phyloP scores from a whole-genome alignment of 768 basidiomycete species.

The Xanthoconium purpureum region DNA sequence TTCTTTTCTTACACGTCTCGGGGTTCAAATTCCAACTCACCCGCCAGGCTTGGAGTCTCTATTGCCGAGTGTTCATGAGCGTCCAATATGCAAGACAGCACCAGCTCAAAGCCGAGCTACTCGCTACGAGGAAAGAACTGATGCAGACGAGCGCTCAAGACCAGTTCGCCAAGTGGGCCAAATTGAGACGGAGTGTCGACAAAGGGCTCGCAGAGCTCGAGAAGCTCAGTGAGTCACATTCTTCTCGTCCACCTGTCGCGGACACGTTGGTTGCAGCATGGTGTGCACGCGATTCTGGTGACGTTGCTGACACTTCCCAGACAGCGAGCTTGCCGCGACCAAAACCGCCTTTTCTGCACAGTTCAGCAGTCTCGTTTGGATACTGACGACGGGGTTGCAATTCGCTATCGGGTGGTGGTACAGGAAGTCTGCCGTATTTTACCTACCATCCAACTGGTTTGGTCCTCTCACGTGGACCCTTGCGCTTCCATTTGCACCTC shows the following conservation, averaged over 20 bases:
- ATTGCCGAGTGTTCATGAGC: constrained; percentile 63
- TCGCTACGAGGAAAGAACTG: constrained; percentile 80
- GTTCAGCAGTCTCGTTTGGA: constrained; percentile 75
- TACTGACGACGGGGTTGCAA: constrained; percentile 83
- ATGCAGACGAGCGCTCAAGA: constrained; percentile 91
- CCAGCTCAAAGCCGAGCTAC: constrained; percentile 74
- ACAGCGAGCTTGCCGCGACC: constrained; percentile 58
- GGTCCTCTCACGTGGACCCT: constrained; percentile 87
- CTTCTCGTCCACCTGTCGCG: not conserved
- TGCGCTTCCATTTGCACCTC: constrained; percentile 86
- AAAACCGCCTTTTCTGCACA: constrained; percentile 62
- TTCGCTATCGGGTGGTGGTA: constrained; percentile 90
- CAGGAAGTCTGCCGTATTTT: constrained; percentile 87
- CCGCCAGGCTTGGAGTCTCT: constrained; percentile 67
- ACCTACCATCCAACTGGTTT: constrained; percentile 86
- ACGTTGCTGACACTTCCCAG: constrained; percentile 38
- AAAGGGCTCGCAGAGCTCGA: constrained; percentile 90
- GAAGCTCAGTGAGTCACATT: constrained; percentile 72
- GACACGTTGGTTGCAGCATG: not conserved
- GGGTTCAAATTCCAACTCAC: constrained; percentile 2
- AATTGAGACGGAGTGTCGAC: constrained; percentile 84
- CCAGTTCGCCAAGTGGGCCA: constrained; percentile 98
- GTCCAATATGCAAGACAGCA: constrained; percentile 56
- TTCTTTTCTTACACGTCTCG: not conserved
- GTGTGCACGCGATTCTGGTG: not conserved